phyloP scores from a whole-genome alignment of 2,329 filamentous ascomycete genomes.

The Lachnellula arida region DNA sequence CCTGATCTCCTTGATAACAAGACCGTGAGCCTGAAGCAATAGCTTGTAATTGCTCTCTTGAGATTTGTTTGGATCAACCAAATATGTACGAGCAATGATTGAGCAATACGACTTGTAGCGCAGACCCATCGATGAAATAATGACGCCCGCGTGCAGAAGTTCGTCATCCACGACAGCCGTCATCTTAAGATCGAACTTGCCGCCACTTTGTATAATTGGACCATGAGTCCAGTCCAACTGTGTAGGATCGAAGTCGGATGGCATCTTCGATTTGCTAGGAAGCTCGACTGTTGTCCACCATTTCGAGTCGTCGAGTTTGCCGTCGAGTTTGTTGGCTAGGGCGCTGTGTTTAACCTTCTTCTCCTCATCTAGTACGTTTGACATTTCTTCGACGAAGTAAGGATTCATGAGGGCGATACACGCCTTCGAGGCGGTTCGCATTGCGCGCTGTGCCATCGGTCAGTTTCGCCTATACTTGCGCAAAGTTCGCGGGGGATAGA shows the following conservation, averaged over 20 bases:
- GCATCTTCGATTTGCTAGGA: conserved; percentile 68
- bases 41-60: conserved; percentile 95
- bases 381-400: conserved; percentile 98
- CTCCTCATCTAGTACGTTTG: conserved; percentile 87
- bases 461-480: background rate
- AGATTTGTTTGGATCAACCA: conserved; percentile 94
- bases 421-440: conserved; percentile 90
- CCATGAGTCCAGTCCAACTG: conserved; percentile 94
- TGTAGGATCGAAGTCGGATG: conserved; percentile 77
- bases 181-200: conserved; percentile 87
- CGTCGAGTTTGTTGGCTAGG: conserved; percentile 80
- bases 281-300: conserved; percentile 82
- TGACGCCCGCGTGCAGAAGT: conserved; percentile 83
- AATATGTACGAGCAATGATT: conserved; percentile 85
- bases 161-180: conserved; percentile 74
- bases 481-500: background rate
- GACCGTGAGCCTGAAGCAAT: conserved; percentile 75
- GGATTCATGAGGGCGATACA: conserved; percentile 93
- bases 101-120: conserved; percentile 96
- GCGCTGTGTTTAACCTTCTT: conserved; percentile 92
- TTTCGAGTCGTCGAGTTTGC: conserved; percentile 87
- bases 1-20: conserved; percentile 84
- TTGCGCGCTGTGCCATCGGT: conserved; percentile 56
- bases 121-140: conserved; percentile 85
- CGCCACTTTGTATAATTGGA: conserved; percentile 89